Evolutionary conservation across 208 protist genomes (phyloP).

Genomic region (Leishmania martiniquensis): DNA sequence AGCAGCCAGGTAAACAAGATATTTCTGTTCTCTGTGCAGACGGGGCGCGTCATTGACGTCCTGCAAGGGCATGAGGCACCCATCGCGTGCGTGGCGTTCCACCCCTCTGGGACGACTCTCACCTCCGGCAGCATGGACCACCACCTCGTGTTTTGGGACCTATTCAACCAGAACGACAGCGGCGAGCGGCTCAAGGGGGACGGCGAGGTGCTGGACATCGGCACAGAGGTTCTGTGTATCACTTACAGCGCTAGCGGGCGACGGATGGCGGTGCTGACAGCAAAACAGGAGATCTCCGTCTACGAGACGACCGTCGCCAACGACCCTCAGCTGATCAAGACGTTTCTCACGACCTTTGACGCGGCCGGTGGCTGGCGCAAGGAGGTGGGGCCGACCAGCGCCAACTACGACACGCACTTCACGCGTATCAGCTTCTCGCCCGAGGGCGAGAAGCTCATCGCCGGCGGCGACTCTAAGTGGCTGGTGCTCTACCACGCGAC

Average conservation of each 20-base stretch:
- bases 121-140: conserved; percentile 89
- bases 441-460: conserved; percentile 87
- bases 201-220: conserved; percentile 82
- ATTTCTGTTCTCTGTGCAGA: conserved; percentile 93
- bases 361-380: conserved; percentile 88
- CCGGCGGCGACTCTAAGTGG: conserved; percentile 91
- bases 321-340: conserved; percentile 88
- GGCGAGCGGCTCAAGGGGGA: conserved; percentile 88
- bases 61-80: conserved; percentile 91
- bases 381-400: conserved; percentile 75
- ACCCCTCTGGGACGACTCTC: conserved; percentile 86
- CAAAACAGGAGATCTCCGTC: conserved; percentile 84
- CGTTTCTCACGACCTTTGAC: conserved; percentile 84
- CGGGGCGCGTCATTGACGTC: conserved; percentile 88
- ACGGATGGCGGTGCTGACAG: conserved; percentile 84
- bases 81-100: conserved; percentile 89
- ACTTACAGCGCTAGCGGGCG: conserved; percentile 86
- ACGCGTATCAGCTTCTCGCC: conserved; percentile 89
- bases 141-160: conserved; percentile 90
- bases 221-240: conserved; percentile 82
- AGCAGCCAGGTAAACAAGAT: conserved; percentile 84
- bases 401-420: conserved; percentile 85
- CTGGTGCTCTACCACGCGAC: conserved; percentile 87
- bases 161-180: conserved; percentile 87
- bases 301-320: conserved; percentile 85